These are phyloP conservation scores for Camelina laxa DNA, from an alignment of 345 rosid species.

Conservation along the genomic window DNA sequence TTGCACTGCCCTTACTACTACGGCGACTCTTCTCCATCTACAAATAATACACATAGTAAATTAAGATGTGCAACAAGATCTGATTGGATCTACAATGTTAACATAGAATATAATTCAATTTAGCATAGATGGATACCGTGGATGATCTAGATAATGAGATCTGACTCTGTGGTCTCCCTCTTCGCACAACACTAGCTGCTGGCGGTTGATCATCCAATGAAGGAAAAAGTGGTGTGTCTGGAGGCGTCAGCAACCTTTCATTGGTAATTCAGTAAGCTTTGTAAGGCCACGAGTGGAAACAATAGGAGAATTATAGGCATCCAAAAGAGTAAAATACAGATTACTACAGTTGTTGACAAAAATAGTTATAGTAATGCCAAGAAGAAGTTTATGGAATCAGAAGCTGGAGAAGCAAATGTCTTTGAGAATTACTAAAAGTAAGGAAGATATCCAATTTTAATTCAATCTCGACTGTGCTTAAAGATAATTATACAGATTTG, in stretches of 20 bases:
- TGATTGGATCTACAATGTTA: slow-evolving; percentile 19
- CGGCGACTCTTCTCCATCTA: slow-evolving; percentile 94
- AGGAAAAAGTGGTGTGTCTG: slow-evolving; percentile 95
- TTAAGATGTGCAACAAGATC: slow-evolving; percentile 23
- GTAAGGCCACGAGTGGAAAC: slow-evolving; percentile 42
- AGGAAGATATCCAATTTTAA: not conserved
- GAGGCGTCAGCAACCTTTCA: slow-evolving; percentile 95
- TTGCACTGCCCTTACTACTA: slow-evolving; percentile 94
- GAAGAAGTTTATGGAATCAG: slow-evolving; percentile 11
- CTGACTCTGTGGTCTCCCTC: slow-evolving; percentile 93
- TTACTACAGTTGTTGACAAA: not conserved
- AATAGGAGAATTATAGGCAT: not conserved
- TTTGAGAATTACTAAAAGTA: not conserved
- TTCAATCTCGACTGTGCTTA: not conserved
- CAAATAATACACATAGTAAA: slow-evolving; percentile 32
- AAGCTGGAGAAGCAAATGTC: slow-evolving; percentile 15
- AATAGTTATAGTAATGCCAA: slow-evolving; percentile 1
- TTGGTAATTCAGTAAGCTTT: slow-evolving; percentile 43
- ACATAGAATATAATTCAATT: slow-evolving; percentile 17
- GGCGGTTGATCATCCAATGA: slow-evolving; percentile 86
- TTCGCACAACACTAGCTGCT: slow-evolving; percentile 55
- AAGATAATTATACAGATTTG: not conserved
- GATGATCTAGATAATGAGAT: slow-evolving; percentile 92
- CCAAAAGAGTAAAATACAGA: slow-evolving; percentile 23
- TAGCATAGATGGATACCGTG: slow-evolving; percentile 58